phyloP scores from a whole-genome alignment of 345 rosid genomes.

The Brassica incana region DNA sequence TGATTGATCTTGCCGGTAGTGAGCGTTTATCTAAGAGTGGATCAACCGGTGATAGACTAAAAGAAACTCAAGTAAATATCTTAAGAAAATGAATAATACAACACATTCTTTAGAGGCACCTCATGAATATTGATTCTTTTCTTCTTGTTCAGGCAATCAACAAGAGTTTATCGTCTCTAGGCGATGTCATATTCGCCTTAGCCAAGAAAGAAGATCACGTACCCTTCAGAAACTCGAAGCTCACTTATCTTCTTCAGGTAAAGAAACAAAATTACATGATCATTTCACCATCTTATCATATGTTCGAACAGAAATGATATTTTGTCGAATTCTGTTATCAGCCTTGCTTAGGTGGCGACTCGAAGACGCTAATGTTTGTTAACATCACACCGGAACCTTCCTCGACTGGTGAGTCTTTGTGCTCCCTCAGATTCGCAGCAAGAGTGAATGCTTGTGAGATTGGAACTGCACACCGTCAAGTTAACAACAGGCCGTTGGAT shows the following conservation, averaged over 20 bases:
- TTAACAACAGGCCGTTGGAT: slow-evolving; percentile 49
- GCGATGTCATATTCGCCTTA: slow-evolving; percentile 87
- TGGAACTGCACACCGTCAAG: slow-evolving; percentile 86
- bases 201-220: slow-evolving; percentile 96
- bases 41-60: slow-evolving; percentile 89
- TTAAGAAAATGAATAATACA: background rate
- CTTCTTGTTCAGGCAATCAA: slow-evolving; percentile 69
- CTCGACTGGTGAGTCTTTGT: slow-evolving; percentile 84
- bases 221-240: slow-evolving; percentile 97
- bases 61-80: slow-evolving; percentile 84
- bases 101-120: background rate
- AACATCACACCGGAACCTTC: slow-evolving; percentile 86
- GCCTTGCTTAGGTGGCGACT: slow-evolving; percentile 99
- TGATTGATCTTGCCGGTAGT: slow-evolving; percentile 98
- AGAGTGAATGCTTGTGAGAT: slow-evolving; percentile 99
- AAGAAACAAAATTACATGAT: background rate
- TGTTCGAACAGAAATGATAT: background rate
- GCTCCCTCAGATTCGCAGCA: slow-evolving; percentile 94
- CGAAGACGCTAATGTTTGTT: slow-evolving; percentile 93
- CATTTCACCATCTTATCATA: background rate
- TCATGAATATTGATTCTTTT: background rate
- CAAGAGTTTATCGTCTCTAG: slow-evolving; percentile 83
- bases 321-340: slow-evolving; percentile 39
- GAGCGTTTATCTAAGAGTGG: slow-evolving; percentile 97
- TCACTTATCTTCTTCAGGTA: slow-evolving; percentile 98